Evolutionary conservation across 2,329 filamentous ascomycete species (phyloP).

Genomic region (Pseudocercospora vitis): DNA sequence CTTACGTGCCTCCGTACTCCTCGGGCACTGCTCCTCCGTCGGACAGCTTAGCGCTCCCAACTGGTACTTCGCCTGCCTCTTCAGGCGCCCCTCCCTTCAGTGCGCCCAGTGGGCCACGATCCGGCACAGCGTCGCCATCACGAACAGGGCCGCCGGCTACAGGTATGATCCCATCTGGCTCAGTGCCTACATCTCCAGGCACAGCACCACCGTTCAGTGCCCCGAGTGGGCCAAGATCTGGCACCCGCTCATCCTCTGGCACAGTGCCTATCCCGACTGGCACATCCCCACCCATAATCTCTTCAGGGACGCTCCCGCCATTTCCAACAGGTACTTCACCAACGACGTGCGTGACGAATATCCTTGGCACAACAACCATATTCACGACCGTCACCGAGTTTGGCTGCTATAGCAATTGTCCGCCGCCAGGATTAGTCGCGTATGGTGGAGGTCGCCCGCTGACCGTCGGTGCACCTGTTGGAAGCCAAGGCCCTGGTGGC

Average conservation of each 20-base stretch:
- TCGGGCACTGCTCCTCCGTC: constrained; percentile 9
- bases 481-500: not conserved
- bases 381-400: constrained; percentile 26
- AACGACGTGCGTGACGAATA: constrained; percentile 26
- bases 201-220: constrained; percentile 5
- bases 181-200: constrained; percentile 12
- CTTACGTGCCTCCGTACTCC: constrained; percentile 1
- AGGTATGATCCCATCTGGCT: constrained; percentile 10
- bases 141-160: constrained; percentile 3
- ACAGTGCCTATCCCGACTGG: constrained; percentile 11
- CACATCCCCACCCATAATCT: constrained; percentile 11
- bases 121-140: constrained; percentile 11
- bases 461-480: constrained; percentile 22
- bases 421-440: constrained; percentile 14
- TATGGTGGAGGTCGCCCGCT: constrained; percentile 9
- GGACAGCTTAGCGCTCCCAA: constrained; percentile 2
- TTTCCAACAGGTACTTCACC: constrained; percentile 19
- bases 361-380: constrained; percentile 28
- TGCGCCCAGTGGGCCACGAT: constrained; percentile 15
- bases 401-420: constrained; percentile 26
- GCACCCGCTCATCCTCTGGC: not conserved
- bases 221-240: constrained; percentile 1
- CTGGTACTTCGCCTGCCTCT: not conserved
- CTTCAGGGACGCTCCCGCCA: constrained; percentile 15
- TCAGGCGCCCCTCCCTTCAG: constrained; percentile 15